Evolutionary conservation across 345 rosid genomes (phyloP).

Genomic region (Aethionema arabicum): DNA sequence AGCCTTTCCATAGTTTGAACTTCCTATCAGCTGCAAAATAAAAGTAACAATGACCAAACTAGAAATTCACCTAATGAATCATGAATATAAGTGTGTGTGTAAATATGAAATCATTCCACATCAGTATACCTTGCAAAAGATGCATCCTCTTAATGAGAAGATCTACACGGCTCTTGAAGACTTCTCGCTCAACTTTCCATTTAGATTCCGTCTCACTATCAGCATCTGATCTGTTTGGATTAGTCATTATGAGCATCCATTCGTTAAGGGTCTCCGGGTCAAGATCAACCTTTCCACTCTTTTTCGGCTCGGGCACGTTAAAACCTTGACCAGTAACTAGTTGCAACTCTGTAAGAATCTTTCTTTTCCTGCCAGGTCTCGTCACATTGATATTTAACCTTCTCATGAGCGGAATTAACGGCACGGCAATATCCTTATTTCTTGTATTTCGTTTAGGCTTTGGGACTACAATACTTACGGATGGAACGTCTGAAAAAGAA

Average conservation of each 20-base stretch:
- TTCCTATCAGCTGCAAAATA: constrained; percentile 47
- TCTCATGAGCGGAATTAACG: neutral
- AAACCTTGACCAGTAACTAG: neutral
- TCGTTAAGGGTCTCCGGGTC: constrained; percentile 41
- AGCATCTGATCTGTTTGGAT: constrained; percentile 13
- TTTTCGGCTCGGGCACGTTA: neutral
- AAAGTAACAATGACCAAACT: neutral
- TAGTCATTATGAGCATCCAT: constrained; percentile 44
- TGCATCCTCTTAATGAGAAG: constrained; percentile 42
- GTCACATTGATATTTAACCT: constrained; percentile 19
- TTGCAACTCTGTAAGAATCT: constrained; percentile 5
- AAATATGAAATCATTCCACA: neutral
- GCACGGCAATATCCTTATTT: neutral
- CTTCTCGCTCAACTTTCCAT: constrained; percentile 43
- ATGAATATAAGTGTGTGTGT: neutral
- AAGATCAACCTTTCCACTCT: constrained; percentile 36
- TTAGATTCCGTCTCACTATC: constrained; percentile 29
- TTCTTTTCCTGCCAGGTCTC: neutral
- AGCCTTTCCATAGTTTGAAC: constrained; percentile 62
- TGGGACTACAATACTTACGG: neutral
- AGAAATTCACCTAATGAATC: neutral
- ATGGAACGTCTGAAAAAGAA: neutral
- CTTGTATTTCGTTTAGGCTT: neutral
- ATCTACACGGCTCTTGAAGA: constrained; percentile 33
- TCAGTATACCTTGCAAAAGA: constrained; percentile 43